These are phyloP conservation scores for Dactylis glomerata DNA, from an alignment of 176 grass and related monocot species.

Conservation along the genomic window DNA sequence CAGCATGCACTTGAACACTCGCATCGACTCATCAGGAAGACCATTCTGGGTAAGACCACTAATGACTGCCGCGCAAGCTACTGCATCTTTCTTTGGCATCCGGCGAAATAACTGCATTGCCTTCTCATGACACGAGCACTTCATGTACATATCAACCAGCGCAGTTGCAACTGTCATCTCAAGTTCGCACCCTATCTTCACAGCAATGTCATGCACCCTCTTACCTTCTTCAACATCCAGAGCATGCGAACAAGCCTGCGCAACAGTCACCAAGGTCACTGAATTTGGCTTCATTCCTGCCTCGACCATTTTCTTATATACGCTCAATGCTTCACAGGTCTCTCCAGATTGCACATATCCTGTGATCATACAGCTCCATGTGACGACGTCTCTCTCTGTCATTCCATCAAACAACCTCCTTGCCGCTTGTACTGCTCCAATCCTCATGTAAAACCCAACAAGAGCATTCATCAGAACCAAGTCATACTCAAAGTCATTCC, in stretches of 20 bases:
- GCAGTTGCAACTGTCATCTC: conserved; percentile 54
- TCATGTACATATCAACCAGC: conserved; percentile 80
- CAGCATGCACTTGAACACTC: conserved; percentile 49
- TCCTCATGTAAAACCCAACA: conserved; percentile 52
- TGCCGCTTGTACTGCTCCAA: conserved; percentile 17
- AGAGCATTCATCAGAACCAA: conserved; percentile 48
- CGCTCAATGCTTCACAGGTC: conserved; percentile 18
- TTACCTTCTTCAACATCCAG: conserved; percentile 46
- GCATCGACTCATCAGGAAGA: conserved; percentile 36
- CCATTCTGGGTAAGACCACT: conserved; percentile 52
- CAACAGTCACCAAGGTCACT: conserved; percentile 50
- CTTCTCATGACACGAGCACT: conserved; percentile 46
- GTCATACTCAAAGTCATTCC: conserved; percentile 36
- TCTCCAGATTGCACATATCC: conserved; percentile 49
- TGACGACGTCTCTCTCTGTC: conserved; percentile 44
- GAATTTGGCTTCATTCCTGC: conserved; percentile 41
- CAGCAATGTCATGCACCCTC: conserved; percentile 32
- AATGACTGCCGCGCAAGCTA: conserved; percentile 58
- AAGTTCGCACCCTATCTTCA: conserved; percentile 48
- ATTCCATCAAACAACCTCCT: conserved; percentile 43
- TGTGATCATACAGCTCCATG: conserved; percentile 67
- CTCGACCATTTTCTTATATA: conserved; percentile 58
- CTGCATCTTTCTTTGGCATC: conserved; percentile 67
- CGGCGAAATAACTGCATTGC: conserved; percentile 45
- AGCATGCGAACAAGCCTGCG: conserved; percentile 53